Conservation (phyloP, 805 yeast genomes). For the Saccharomycopsis capsularis region DNA sequence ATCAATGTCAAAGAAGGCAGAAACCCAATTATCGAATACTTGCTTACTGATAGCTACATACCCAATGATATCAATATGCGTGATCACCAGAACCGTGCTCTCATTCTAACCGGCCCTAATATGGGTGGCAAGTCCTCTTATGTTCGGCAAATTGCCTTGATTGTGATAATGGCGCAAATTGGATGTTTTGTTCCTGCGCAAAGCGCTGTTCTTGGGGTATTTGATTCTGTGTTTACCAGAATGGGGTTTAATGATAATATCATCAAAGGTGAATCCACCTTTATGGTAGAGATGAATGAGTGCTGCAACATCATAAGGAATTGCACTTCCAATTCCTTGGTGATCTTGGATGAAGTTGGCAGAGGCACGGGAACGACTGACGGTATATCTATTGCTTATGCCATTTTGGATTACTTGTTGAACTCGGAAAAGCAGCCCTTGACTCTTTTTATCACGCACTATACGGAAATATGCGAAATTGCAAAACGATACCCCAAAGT, state of each 20-base stretch:
- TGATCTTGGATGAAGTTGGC: constrained; percentile 71
- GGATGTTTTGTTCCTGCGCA: constrained; percentile 73
- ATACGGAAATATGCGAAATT: constrained; percentile 54
- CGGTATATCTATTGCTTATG: constrained; percentile 75
- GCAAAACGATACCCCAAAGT: constrained; percentile 33
- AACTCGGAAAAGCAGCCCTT: constrained; percentile 29
- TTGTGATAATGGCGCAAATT: constrained; percentile 66
- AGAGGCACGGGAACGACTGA: constrained; percentile 65
- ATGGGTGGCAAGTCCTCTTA: constrained; percentile 85
- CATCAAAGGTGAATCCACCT: constrained; percentile 71
- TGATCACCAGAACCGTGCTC: constrained; percentile 33
- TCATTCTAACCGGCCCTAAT: constrained; percentile 77
- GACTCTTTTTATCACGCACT: constrained; percentile 79
- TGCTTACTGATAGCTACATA: constrained; percentile 42
- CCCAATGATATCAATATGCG: constrained; percentile 57
- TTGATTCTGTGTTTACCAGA: constrained; percentile 52
- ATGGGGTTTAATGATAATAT: constrained; percentile 84
- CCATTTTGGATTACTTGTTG: constrained; percentile 57
- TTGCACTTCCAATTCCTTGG: constrained; percentile 49
- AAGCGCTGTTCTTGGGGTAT: constrained; percentile 52
- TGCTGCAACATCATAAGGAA: constrained; percentile 48
- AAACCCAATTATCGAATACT: constrained; percentile 58
- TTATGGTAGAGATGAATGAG: constrained; percentile 69
- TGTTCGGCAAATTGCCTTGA: constrained; percentile 65
- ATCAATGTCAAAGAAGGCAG: constrained; percentile 51